phyloP scores from a whole-genome alignment of 805 yeast genomes.

The Wickerhamomyces hampshirensis region DNA sequence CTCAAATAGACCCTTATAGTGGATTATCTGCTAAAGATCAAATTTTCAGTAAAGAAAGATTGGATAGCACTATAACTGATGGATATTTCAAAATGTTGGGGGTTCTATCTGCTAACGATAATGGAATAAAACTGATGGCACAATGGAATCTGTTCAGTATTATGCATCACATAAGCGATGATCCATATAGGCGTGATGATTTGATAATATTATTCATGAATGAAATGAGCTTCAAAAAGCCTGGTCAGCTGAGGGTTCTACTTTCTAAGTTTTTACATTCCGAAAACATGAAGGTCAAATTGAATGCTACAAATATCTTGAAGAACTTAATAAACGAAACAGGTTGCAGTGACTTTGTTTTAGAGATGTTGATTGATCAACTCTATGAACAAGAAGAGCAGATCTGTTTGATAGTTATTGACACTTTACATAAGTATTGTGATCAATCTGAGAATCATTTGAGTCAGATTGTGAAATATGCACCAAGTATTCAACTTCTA shows the following conservation, averaged over 20 bases:
- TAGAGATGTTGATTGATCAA: slow-evolving; percentile 56
- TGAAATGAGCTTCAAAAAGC: slow-evolving; percentile 53
- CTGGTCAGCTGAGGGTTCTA: slow-evolving; percentile 64
- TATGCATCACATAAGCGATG: slow-evolving; percentile 63
- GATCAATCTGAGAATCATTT: slow-evolving; percentile 45
- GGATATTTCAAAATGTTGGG: slow-evolving; percentile 85
- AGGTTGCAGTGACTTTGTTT: slow-evolving; percentile 36
- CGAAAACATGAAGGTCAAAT: slow-evolving; percentile 45
- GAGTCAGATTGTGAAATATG: slow-evolving; percentile 43
- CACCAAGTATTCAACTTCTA: slow-evolving; percentile 46
- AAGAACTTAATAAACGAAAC: slow-evolving; percentile 32
- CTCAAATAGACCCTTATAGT: slow-evolving; percentile 76
- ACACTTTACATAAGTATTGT: slow-evolving; percentile 48
- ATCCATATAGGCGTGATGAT: slow-evolving; percentile 48
- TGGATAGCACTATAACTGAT: slow-evolving; percentile 58
- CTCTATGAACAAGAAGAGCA: slow-evolving; percentile 60
- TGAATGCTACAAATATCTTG: slow-evolving; percentile 53
- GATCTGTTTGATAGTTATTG: slow-evolving; percentile 54
- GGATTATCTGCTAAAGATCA: slow-evolving; percentile 74
- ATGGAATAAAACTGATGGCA: slow-evolving; percentile 66
- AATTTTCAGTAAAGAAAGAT: slow-evolving; percentile 54
- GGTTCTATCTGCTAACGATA: slow-evolving; percentile 49
- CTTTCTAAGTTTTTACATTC: slow-evolving; percentile 60
- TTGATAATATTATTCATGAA: slow-evolving; percentile 53
- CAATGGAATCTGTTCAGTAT: slow-evolving; percentile 85